These are phyloP conservation scores for Penicillium nucicola DNA, from an alignment of 495 filamentous ascomycete species.

Conservation along the genomic window DNA sequence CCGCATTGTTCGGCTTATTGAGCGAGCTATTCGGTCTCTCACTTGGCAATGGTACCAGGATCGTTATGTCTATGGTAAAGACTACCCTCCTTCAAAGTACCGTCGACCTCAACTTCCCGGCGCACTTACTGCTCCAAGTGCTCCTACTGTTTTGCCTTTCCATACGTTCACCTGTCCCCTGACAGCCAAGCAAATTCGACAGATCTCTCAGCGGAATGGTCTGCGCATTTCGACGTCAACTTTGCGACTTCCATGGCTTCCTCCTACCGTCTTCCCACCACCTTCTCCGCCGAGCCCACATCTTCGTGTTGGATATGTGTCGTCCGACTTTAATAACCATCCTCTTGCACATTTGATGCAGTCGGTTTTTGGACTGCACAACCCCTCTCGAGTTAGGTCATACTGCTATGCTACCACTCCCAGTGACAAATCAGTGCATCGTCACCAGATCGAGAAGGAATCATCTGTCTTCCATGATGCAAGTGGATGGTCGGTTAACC, in stretches of 20 bases:
- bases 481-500: slow-evolving; percentile 80
- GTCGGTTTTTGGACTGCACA: slow-evolving; percentile 93
- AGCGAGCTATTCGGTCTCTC: slow-evolving; percentile 73
- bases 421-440: slow-evolving; percentile 87
- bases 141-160: slow-evolving; percentile 96
- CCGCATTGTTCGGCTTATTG: slow-evolving; percentile 77
- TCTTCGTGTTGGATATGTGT: slow-evolving; percentile 92
- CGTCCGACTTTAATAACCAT: slow-evolving; percentile 99
- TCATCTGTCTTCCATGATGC: slow-evolving; percentile 90
- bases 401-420: slow-evolving; percentile 97
- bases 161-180: slow-evolving; percentile 97
- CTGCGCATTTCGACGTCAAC: slow-evolving; percentile 90
- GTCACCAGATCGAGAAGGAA: slow-evolving; percentile 91
- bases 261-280: slow-evolving; percentile 74
- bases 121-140: slow-evolving; percentile 75
- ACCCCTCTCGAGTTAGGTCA: slow-evolving; percentile 68
- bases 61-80: slow-evolving; percentile 61
- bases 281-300: slow-evolving; percentile 77
- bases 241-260: slow-evolving; percentile 81
- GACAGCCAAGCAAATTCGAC: slow-evolving; percentile 88
- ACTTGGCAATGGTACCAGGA: slow-evolving; percentile 90
- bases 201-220: slow-evolving; percentile 94
- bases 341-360: slow-evolving; percentile 97
- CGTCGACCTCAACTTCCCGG: slow-evolving; percentile 72
- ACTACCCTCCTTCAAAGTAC: slow-evolving; percentile 60